Evolutionary conservation across 805 yeast genomes (phyloP).

Genomic region (Debaryomyces prosopidis): DNA sequence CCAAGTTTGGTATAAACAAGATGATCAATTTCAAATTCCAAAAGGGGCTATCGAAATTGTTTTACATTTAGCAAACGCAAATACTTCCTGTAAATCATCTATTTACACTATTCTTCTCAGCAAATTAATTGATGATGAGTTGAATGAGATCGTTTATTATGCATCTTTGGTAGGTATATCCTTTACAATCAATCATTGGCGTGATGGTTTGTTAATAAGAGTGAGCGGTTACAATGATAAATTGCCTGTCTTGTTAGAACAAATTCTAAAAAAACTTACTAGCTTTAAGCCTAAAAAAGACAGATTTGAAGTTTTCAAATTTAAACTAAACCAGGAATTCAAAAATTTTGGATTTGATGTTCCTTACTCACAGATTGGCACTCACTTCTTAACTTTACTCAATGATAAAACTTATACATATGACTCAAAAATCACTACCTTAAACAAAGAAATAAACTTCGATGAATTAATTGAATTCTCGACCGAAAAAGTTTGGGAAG

Average conservation of each 20-base stretch:
- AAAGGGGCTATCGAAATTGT: conserved; percentile 70
- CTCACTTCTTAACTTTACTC: conserved; percentile 60
- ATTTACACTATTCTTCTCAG: conserved; percentile 62
- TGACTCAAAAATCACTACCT: conserved; percentile 57
- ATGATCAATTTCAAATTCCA: conserved; percentile 87
- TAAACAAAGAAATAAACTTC: conserved; percentile 42
- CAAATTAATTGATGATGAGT: conserved; percentile 71
- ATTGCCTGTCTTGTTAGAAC: conserved; percentile 58
- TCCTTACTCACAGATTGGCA: conserved; percentile 78
- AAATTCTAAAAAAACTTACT: conserved; percentile 56
- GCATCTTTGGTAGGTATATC: conserved; percentile 81
- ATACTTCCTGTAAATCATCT: conserved; percentile 56
- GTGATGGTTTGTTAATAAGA: conserved; percentile 70
- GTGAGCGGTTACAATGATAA: conserved; percentile 86
- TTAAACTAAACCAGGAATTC: conserved; percentile 59
- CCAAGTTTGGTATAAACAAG: conserved; percentile 85
- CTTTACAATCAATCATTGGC: conserved; percentile 55
- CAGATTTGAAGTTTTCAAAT: conserved; percentile 68
- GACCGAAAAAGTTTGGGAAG: conserved; percentile 44
- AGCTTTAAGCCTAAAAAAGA: conserved; percentile 51
- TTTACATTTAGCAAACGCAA: conserved; percentile 65
- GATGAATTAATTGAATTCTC: conserved; percentile 53
- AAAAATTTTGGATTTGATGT: conserved; percentile 69
- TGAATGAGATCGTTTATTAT: conserved; percentile 76
- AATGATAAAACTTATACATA: conserved; percentile 71